Evolutionary conservation across 1,284 basidiomycete genomes (phyloP).

Genomic region (Ganoderma sp.): DNA sequence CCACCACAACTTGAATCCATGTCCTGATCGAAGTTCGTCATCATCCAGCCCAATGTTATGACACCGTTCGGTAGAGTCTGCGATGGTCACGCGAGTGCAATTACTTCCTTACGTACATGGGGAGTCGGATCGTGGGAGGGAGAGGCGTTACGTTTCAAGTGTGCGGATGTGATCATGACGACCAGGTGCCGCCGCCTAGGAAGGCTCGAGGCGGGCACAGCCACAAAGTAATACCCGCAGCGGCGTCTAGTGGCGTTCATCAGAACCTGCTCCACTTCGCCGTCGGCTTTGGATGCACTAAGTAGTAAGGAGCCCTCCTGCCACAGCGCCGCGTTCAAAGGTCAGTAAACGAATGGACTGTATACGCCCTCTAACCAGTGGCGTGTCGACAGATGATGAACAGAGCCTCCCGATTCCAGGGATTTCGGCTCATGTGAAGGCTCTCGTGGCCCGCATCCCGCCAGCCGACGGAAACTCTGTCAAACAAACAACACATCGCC

Average conservation of each 20-base stretch:
- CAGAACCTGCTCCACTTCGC: not conserved
- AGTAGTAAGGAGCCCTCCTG: not conserved
- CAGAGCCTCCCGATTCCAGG: not conserved
- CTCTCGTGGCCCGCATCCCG: conserved; percentile 2
- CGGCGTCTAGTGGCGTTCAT: not conserved
- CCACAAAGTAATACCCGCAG: not conserved
- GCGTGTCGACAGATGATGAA: not conserved
- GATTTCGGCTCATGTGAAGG: not conserved
- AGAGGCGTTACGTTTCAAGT: not conserved
- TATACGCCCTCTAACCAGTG: not conserved
- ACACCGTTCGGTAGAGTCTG: not conserved
- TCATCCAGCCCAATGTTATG: not conserved
- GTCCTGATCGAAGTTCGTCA: not conserved
- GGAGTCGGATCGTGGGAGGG: not conserved
- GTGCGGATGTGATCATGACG: not conserved
- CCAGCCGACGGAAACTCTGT: not conserved
- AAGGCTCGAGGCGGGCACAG: not conserved
- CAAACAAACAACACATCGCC: conserved; percentile 1
- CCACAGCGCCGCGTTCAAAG: not conserved
- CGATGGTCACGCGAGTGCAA: not conserved
- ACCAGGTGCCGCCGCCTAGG: not conserved
- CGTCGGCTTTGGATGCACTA: not conserved
- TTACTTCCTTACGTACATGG: not conserved
- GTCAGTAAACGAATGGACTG: not conserved
- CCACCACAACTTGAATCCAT: not conserved